Percentiles rank a stretch among this genome's conserved stretches.
Evolutionary conservation across 2,329 filamentous ascomycete species (phyloP).

Genomic region (Torrubiella hemipterigena): DNA sequence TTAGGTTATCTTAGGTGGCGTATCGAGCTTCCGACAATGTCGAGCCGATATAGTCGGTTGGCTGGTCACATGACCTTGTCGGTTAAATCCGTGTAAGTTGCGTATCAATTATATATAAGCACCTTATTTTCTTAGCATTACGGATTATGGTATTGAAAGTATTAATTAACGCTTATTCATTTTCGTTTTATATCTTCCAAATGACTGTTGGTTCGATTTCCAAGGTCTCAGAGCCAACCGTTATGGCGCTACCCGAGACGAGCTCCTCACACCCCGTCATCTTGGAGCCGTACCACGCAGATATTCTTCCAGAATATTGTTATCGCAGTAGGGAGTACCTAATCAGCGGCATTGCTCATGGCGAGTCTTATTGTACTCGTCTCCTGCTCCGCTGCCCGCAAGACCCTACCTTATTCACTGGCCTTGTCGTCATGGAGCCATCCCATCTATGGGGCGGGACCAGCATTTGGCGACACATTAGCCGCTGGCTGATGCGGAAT

Average conservation of each 20-base stretch:
- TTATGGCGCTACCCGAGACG: conserved; percentile 6
- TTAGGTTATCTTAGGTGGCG: no score
- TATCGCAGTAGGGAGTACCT: conserved; percentile 9
- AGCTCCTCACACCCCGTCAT: conserved; percentile 5
- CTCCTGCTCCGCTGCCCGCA: conserved; percentile 8
- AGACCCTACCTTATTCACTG: conserved; percentile 5
- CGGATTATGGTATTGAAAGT: no score
- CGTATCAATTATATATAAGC: neutral
- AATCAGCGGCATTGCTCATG: conserved; percentile 7
- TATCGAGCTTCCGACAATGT: neutral
- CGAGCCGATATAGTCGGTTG: conserved; percentile 1
- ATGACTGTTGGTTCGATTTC: neutral
- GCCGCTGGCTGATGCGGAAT: conserved; percentile 11
- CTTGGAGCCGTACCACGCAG: conserved; percentile 9
- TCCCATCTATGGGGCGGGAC: conserved; percentile 11
- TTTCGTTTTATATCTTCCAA: no score
- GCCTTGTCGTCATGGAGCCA: conserved; percentile 8
- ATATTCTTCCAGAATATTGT: conserved; percentile 9
- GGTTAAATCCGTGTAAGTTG: conserved; percentile 1
- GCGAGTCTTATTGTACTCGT: conserved; percentile 9
- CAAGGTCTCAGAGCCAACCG: conserved; percentile 2
- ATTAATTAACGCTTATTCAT: no score
- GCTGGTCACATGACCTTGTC: neutral
- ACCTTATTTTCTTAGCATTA: neutral
- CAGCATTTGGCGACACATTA: conserved; percentile 10